Conservation (phyloP, 2,329 filamentous ascomycete species). For the Parastagonospora nodorum region DNA sequence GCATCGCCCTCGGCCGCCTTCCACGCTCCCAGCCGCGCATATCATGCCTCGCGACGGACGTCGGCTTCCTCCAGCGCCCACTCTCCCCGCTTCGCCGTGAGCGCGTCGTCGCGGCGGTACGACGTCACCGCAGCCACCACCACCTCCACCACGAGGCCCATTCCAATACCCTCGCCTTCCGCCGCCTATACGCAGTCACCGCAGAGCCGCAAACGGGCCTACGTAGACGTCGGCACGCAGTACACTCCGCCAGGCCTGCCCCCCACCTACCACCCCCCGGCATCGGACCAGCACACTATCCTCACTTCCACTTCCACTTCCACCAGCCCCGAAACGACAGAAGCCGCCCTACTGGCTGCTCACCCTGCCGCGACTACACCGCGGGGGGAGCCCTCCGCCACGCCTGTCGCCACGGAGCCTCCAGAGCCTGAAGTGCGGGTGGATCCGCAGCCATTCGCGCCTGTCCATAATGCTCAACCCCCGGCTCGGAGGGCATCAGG, state of each 20-base stretch:
- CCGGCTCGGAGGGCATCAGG: conserved; percentile 14
- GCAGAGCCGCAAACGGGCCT: conserved; percentile 39
- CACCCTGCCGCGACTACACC: conserved; percentile 23
- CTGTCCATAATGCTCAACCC: conserved; percentile 22
- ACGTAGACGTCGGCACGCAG: conserved; percentile 59
- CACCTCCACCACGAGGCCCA: conserved; percentile 25
- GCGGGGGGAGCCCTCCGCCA: conserved; percentile 41
- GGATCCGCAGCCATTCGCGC: conserved; percentile 35
- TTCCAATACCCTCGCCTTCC: conserved; percentile 31
- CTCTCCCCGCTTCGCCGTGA: conserved; percentile 44
- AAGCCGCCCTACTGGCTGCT: conserved; percentile 13
- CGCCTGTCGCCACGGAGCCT: conserved; percentile 39
- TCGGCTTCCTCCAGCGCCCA: conserved; percentile 34
- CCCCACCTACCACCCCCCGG: conserved; percentile 47
- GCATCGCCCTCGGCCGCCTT: conserved; percentile 43
- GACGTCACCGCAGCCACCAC: conserved; percentile 28
- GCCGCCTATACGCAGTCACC: conserved; percentile 29
- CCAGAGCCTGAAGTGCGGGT: conserved; percentile 42
- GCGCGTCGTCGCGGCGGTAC: conserved; percentile 30
- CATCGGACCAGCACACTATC: conserved; percentile 2
- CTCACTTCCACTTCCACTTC: neutral
- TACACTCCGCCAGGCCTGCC: conserved; percentile 58
- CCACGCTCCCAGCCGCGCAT: conserved; percentile 36
- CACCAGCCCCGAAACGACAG: conserved; percentile 3
- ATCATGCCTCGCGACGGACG: conserved; percentile 41